phyloP scores from a whole-genome alignment of 2,329 filamentous ascomycete species.

The Diaporthe ilicicola region DNA sequence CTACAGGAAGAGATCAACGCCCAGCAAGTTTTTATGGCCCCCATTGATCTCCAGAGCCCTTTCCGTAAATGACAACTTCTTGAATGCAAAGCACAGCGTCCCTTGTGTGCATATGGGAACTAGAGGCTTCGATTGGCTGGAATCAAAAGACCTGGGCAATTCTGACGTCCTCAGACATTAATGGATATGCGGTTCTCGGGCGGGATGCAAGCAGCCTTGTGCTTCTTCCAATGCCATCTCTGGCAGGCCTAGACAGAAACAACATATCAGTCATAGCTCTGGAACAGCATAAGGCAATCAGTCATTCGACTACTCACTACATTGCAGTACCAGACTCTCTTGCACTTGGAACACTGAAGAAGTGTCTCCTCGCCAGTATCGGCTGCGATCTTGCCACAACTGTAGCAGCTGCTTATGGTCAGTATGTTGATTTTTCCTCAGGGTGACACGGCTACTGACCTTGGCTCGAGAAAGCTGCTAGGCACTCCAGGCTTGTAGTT shows the following conservation, averaged over 20 bases:
- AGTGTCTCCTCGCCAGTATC: conserved; percentile 31
- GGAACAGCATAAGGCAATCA: neutral
- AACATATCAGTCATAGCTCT: neutral
- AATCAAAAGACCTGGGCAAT: neutral
- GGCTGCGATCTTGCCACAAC: conserved; percentile 35
- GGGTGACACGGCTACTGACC: neutral
- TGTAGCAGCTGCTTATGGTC: conserved; percentile 35
- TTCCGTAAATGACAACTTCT: too few species aligned
- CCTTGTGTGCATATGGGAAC: too few species aligned
- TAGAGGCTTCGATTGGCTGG: neutral
- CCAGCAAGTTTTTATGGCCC: fast-evolving
- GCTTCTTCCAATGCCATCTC: conserved; percentile 30
- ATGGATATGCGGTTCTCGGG: neutral
- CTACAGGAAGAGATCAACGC: neutral
- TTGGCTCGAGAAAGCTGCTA: conserved; percentile 34
- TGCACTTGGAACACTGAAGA: conserved; percentile 31
- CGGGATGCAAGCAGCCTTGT: conserved; percentile 29
- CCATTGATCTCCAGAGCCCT: neutral
- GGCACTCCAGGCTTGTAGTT: conserved; percentile 36
- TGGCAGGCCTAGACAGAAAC: conserved; percentile 31
- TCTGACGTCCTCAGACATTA: conserved; percentile 11
- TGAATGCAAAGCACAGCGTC: too few species aligned
- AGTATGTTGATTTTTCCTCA: neutral
- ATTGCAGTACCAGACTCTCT: conserved; percentile 35
- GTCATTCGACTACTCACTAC: conserved; percentile 14